Evolutionary conservation across 768 basidiomycete genomes (phyloP), one percentile per base, ranked within the genome.

Genomic region (Tylopilus plumbeoviolaceoides): DNA sequence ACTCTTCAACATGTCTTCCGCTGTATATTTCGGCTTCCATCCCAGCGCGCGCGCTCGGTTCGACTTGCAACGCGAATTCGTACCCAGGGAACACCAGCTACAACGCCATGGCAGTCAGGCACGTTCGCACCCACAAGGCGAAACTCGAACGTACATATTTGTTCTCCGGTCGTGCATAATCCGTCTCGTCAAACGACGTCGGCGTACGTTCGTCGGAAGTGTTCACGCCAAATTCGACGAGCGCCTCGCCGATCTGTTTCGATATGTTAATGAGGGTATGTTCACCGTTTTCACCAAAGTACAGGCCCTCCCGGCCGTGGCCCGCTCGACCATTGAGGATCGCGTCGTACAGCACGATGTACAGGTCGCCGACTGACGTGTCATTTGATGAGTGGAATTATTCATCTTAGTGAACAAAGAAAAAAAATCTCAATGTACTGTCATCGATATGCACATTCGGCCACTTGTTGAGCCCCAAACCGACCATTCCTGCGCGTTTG

Each of bases 391-490:
- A 33, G 12, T 11, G 12, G 33, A 10, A 30, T 33, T 2, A 33
- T 33, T 33, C 33, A 33, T 1, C 33, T 11, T 11, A 33, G 12
- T 33, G 33, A 33, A 33, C 7, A 30, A 11, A 8, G 5, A 33
- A 15, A 33, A 15, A 33, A 33, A 33, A 12, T 1, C 5, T 7
- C n/a, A 6, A 51, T 46, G 31, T 12, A 57, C 53, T 60, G 25
- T 84, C 81, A 39, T 75, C 67, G 47, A 83, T 73, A 55, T 83
- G 74, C 14, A 85, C 76, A 52, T 80, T 82, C 1, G 77, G 74
- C 84, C 84, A 86, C 6, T 79, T 51, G 51, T 84, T 81, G 58
- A 75, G 71, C 3, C 85, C 84, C 28, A 73, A 54, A 0, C 83
- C 83, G 14, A 85, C 71, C 62, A 82, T 71, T 9, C 80, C 83